Evolutionary conservation across 768 basidiomycete species (phyloP).

Genomic region (Lanmaoa rubissima): DNA sequence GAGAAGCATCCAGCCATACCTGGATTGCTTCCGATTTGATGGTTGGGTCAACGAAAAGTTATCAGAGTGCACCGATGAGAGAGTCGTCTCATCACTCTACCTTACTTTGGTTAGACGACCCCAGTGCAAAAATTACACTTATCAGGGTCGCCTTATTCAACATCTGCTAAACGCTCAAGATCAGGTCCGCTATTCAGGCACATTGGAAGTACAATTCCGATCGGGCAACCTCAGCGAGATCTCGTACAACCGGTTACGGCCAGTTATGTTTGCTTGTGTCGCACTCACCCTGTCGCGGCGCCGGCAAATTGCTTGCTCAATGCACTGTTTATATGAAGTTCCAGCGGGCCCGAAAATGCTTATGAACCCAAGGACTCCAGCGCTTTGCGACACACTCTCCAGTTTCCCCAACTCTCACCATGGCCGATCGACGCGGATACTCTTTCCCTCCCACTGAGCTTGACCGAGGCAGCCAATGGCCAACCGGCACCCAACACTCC

Average conservation of each 20-base stretch:
- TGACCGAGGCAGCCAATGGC: constrained; percentile 26
- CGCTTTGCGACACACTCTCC: constrained; percentile 6
- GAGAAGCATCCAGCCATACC: constrained; percentile 17
- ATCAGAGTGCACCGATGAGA: constrained; percentile 19
- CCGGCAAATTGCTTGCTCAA: constrained; percentile 31
- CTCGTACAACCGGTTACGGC: constrained; percentile 29
- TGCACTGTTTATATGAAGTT: constrained; percentile 25
- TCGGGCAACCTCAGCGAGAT: constrained; percentile 30
- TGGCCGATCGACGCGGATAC: constrained; percentile 33
- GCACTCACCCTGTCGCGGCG: constrained; percentile 31
- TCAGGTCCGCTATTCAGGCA: constrained; percentile 34
- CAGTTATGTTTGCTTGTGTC: constrained; percentile 29
- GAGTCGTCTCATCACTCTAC: constrained; percentile 13
- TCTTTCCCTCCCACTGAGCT: constrained; percentile 18
- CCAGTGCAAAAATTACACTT: constrained; percentile 14
- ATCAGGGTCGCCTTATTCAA: constrained; percentile 28
- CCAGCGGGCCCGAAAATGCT: constrained; percentile 34
- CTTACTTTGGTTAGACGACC: constrained; percentile 33
- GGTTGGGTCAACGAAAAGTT: constrained; percentile 17
- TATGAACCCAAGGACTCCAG: constrained; percentile 30
- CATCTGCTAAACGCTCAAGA: constrained; percentile 20
- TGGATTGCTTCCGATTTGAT: constrained; percentile 19
- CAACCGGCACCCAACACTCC: constrained; percentile 17
- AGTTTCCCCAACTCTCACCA: constrained; percentile 11
- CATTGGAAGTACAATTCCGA: constrained; percentile 23